A percentile compares a stretch with the other conserved stretches of the same genome.
Conservation (phyloP, 2,329 filamentous ascomycete genomes). For the Penicillium sp. region DNA sequence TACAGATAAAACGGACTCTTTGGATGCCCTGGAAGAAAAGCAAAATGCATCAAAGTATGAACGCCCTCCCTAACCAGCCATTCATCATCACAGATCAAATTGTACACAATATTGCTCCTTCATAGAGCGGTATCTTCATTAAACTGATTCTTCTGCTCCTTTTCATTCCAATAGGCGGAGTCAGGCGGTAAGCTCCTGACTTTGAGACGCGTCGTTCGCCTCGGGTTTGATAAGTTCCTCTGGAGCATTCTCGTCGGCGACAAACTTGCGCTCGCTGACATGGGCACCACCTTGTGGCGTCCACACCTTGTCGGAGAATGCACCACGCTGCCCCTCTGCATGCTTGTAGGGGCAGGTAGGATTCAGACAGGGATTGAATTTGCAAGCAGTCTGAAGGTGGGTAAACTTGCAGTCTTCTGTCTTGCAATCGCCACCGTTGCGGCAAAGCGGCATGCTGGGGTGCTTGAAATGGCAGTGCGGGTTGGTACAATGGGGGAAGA, state of each 20-base stretch:
- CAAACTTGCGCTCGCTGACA: constrained; percentile 85
- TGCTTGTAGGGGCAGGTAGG: constrained; percentile 86
- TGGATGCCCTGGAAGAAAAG: constrained; percentile 12
- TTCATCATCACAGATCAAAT: constrained; percentile 26
- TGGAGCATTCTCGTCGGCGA: constrained; percentile 59
- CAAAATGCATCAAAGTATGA: constrained; percentile 26
- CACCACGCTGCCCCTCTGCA: constrained; percentile 81
- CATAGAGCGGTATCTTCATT: constrained; percentile 4
- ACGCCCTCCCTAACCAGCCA: constrained; percentile 27
- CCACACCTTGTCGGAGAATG: constrained; percentile 89
- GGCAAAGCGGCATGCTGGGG: constrained; percentile 79
- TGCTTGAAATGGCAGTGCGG: constrained; percentile 84
- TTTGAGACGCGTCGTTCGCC: constrained; percentile 28
- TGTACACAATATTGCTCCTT: constrained; percentile 26
- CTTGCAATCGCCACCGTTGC: constrained; percentile 86
- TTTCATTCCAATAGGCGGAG: constrained; percentile 23
- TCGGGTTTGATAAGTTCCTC: constrained; percentile 72
- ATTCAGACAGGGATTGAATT: constrained; percentile 87
- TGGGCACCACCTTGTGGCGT: constrained; percentile 63
- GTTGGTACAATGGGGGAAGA: constrained; percentile 89
- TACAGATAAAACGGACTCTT: constrained; percentile 17
- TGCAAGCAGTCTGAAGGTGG: constrained; percentile 80
- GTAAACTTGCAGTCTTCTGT: constrained; percentile 82
- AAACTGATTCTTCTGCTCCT: constrained; percentile 1
- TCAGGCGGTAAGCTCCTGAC: constrained; percentile 35